Base-by-base conservation (phyloP, 495 filamentous ascomycete species). In the Staphylotrichum tortipilum region DNA sequence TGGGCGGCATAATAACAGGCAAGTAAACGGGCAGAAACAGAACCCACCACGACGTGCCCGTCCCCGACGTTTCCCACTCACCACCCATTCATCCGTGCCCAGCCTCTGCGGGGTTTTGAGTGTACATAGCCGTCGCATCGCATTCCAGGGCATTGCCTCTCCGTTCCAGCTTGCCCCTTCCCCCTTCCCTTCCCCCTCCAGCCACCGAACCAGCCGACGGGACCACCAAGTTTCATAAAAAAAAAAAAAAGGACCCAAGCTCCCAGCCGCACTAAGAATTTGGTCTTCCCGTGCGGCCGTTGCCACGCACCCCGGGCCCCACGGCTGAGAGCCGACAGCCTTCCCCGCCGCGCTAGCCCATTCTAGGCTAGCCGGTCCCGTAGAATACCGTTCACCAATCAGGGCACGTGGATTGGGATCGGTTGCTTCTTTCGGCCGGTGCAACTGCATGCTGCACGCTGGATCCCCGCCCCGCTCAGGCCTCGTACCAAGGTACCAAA, bases 401-500 rank as follows among this genome's bases (percentile, higher is more conserved):
- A 54, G n/a, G 28, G 7, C 24, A 30, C 37, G 5, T 45, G 8
- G 29, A 51, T 46, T 44, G 24, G 21, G 29, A 39, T 53, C 47
- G 31, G 48, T 52, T 53, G 37, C 50, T 53, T 53, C 55, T 53
- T 57, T 57, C 31, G 50, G 55, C 22, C 37, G 21, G 29, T 18
- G 14, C 12, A n/a, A 36, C 24, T 8, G 9, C 2, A 31, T 3
- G 24, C 30, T 24, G 19, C 7, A 28, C 6, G 26, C 26, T 10
- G 5, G 5, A 34, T 37, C 39, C 44, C 15, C 28, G 33, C 45
- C 29, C 45, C 17, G 45, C 21, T 15, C 35, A n/a, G n/a, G 19
- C 8, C 6, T 21, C 6, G 41, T 3, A 17, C 3, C n/a, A 18
- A 15, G 14, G 28, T 14, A 22, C 24, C 19, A 11, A 8, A 44